These are phyloP conservation scores for Pseudopithomyces chartarum DNA, from an alignment of 2,329 filamentous ascomycete genomes.

Conservation along the genomic window DNA sequence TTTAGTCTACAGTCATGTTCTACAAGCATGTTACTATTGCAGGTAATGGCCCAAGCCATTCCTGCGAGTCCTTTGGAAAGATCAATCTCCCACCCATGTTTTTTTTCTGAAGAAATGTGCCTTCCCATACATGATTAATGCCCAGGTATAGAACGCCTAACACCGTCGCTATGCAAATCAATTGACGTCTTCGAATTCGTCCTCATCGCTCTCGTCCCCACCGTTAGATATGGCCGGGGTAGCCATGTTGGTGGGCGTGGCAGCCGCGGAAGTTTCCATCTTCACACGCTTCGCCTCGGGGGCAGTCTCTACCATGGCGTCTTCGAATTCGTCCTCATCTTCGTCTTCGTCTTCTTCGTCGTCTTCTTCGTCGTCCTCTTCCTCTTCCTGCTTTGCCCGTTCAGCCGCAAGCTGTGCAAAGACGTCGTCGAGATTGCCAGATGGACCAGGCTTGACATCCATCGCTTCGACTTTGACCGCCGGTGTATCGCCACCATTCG, in stretches of 20 bases:
- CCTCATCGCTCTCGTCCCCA: slow-evolving; percentile 53
- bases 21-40: not conserved
- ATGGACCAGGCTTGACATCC: slow-evolving; percentile 57
- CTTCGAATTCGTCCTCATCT: slow-evolving; percentile 52
- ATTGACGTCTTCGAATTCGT: slow-evolving; percentile 53
- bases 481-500: slow-evolving; percentile 42
- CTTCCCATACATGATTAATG: not conserved
- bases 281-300: slow-evolving; percentile 65
- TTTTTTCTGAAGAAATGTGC: too few species aligned
- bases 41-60: not conserved
- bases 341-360: slow-evolving; percentile 49
- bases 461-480: slow-evolving; percentile 51
- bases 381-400: slow-evolving; percentile 50
- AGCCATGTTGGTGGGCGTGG: slow-evolving; percentile 35
- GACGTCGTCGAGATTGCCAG: slow-evolving; percentile 67
- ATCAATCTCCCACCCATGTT: too few species aligned
- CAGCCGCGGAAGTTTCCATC: slow-evolving; percentile 55
- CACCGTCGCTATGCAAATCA: slow-evolving; percentile 39
- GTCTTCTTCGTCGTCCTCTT: slow-evolving; percentile 50
- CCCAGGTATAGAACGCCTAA: slow-evolving; percentile 25
- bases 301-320: slow-evolving; percentile 38
- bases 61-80: not conserved
- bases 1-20: not conserved
- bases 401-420: slow-evolving; percentile 70
- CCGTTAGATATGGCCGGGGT: slow-evolving; percentile 48